Conservation (phyloP, 176 grass and related monocot genomes). For the Oryza australiensis region DNA sequence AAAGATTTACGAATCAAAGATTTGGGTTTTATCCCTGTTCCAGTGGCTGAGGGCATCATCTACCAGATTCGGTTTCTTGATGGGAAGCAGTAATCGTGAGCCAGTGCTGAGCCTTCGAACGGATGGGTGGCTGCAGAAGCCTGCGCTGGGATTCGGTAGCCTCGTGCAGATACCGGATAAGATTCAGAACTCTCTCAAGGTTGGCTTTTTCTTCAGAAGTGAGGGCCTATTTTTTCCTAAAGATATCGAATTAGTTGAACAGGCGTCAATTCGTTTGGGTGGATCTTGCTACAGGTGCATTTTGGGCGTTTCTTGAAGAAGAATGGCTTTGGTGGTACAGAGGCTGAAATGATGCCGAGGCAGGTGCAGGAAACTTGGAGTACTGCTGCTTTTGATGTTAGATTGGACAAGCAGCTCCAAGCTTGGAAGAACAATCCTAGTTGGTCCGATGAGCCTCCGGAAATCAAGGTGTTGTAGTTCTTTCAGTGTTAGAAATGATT, state of each 20-base stretch:
- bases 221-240: not conserved
- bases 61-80: constrained; percentile 22
- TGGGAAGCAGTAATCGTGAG: constrained; percentile 43
- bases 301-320: constrained; percentile 51
- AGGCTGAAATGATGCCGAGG: constrained; percentile 17
- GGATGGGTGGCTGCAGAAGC: constrained; percentile 25
- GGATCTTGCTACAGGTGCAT: constrained; percentile 47
- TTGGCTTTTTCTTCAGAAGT: constrained; percentile 17
- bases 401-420: constrained; percentile 73
- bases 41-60: not conserved
- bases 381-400: constrained; percentile 35
- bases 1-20: not conserved
- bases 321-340: constrained; percentile 8
- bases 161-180: constrained; percentile 56
- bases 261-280: constrained; percentile 15
- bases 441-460: constrained; percentile 62
- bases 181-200: constrained; percentile 70
- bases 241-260: not conserved
- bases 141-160: constrained; percentile 31
- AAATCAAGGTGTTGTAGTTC: constrained; percentile 67
- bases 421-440: constrained; percentile 68
- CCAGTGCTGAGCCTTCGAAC: not conserved
- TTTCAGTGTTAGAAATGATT: not conserved
- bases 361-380: constrained; percentile 20
- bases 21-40: not conserved